Evolutionary conservation across 1,284 basidiomycete species (phyloP).

Genomic region (Omphalotus olearius): DNA sequence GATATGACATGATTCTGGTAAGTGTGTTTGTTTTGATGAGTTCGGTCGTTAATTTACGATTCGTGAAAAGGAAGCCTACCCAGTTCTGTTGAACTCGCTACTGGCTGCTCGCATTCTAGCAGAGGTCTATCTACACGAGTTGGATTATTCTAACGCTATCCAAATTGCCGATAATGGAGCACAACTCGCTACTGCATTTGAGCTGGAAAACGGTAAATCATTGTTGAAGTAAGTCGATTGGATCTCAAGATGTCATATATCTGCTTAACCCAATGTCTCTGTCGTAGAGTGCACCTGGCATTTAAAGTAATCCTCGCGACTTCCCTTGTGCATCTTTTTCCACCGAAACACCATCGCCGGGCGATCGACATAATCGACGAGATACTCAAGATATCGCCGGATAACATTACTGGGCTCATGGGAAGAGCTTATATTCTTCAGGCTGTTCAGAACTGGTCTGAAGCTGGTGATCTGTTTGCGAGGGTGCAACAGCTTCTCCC

Average conservation of each 20-base stretch:
- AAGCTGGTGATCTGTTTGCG: slow-evolving; percentile 63
- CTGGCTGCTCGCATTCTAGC: slow-evolving; percentile 71
- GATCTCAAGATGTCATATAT: not conserved
- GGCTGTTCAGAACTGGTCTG: slow-evolving; percentile 61
- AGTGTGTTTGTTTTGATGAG: slow-evolving; percentile 14
- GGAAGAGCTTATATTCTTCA: slow-evolving; percentile 75
- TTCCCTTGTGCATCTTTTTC: slow-evolving; percentile 80
- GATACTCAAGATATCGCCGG: slow-evolving; percentile 59
- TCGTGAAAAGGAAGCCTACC: slow-evolving; percentile 51
- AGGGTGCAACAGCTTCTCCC: slow-evolving; percentile 43
- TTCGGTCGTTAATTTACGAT: slow-evolving; percentile 1
- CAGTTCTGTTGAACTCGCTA: slow-evolving; percentile 55
- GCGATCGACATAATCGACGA: slow-evolving; percentile 74
- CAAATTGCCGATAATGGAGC: slow-evolving; percentile 70
- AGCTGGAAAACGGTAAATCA: slow-evolving; percentile 55
- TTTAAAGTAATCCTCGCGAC: slow-evolving; percentile 67
- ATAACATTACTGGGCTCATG: slow-evolving; percentile 69
- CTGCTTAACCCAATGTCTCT: not conserved
- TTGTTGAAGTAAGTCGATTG: slow-evolving; percentile 42
- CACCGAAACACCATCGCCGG: slow-evolving; percentile 86
- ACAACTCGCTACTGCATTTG: slow-evolving; percentile 51
- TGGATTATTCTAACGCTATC: slow-evolving; percentile 76
- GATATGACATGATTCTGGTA: slow-evolving; percentile 52
- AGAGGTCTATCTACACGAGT: slow-evolving; percentile 70
- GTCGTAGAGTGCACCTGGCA: slow-evolving; percentile 47